Conservation (phyloP, 1,284 basidiomycete genomes). For the Rhodotorula sp. region DNA sequence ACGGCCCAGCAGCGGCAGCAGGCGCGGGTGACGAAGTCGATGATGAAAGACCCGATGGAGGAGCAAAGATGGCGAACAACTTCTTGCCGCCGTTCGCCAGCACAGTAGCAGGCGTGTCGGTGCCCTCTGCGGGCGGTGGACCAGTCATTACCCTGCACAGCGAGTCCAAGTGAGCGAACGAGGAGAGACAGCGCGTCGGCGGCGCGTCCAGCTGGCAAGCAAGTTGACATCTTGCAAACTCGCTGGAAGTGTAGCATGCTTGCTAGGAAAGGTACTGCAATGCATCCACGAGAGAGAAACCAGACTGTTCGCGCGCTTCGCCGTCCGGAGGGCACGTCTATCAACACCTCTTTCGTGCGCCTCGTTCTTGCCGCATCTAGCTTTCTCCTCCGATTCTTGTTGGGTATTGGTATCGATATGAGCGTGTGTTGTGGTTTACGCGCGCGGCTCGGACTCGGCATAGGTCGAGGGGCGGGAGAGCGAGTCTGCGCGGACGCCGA, state of each 20-base stretch:
- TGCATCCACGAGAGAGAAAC: too few species aligned
- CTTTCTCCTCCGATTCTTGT: too few species aligned
- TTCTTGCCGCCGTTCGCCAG: not conserved
- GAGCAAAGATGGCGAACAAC: constrained; percentile 3
- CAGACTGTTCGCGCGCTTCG: too few species aligned
- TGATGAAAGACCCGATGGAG: not conserved
- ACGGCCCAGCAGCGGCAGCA: not conserved
- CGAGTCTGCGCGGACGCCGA: constrained; percentile 23
- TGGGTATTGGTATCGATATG: too few species aligned
- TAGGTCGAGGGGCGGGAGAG: constrained; percentile 31
- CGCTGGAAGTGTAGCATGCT: too few species aligned
- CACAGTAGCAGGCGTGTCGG: not conserved
- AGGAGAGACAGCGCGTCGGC: not conserved
- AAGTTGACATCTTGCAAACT: too few species aligned
- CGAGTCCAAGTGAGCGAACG: not conserved
- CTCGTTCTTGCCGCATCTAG: not conserved
- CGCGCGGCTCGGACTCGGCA: constrained; percentile 20
- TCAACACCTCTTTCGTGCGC: not conserved
- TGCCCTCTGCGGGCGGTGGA: not conserved
- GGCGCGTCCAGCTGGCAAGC: too few species aligned
- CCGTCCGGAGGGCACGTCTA: not conserved
- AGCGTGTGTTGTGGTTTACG: not conserved
- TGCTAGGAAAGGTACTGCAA: too few species aligned
- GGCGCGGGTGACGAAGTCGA: not conserved
- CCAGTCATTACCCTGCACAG: not conserved